Percentiles rank a stretch among this genome's conserved stretches.
phyloP scores from a whole-genome alignment of 2,329 filamentous ascomycete species.

The Talaromyces sp. region DNA sequence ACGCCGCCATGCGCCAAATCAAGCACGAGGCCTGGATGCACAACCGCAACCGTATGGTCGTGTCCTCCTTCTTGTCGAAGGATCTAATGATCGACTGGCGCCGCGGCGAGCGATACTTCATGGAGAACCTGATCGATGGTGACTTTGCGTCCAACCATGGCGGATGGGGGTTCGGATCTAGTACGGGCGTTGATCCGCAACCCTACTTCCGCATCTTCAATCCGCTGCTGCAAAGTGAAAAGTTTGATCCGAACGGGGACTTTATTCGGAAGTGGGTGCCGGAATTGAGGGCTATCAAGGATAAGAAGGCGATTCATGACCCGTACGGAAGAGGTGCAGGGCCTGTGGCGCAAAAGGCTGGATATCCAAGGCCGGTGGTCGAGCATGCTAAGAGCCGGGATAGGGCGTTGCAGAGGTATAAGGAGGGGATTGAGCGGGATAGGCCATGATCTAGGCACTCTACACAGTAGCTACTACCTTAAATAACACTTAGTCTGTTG shows the following conservation, averaged over 20 bases:
- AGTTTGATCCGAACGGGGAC: constrained; percentile 72
- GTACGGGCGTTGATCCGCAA: constrained; percentile 75
- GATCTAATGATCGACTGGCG: constrained; percentile 81
- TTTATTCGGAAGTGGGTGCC: constrained; percentile 83
- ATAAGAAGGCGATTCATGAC: constrained; percentile 69
- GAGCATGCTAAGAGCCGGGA: constrained; percentile 68
- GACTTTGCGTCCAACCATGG: constrained; percentile 78
- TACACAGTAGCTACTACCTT: too few relatives aligned
- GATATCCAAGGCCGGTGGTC: constrained; percentile 73
- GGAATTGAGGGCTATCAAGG: constrained; percentile 63
- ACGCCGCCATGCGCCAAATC: constrained; percentile 81
- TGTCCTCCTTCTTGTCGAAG: constrained; percentile 75
- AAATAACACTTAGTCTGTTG: too few relatives aligned
- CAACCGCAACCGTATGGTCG: constrained; percentile 80
- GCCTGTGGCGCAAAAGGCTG: constrained; percentile 58
- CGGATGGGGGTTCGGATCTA: constrained; percentile 64
- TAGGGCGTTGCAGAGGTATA: constrained; percentile 67
- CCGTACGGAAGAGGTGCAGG: constrained; percentile 67
- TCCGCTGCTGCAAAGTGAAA: constrained; percentile 77
- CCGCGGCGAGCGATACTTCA: constrained; percentile 76
- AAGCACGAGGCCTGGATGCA: constrained; percentile 71
- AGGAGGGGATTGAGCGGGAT: constrained; percentile 33
- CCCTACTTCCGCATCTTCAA: constrained; percentile 93
- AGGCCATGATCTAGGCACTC: not conserved
- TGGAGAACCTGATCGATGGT: constrained; percentile 74